Base-by-base conservation (phyloP, 495 filamentous ascomycete genomes). In the Trichoderma erinaceum region DNA sequence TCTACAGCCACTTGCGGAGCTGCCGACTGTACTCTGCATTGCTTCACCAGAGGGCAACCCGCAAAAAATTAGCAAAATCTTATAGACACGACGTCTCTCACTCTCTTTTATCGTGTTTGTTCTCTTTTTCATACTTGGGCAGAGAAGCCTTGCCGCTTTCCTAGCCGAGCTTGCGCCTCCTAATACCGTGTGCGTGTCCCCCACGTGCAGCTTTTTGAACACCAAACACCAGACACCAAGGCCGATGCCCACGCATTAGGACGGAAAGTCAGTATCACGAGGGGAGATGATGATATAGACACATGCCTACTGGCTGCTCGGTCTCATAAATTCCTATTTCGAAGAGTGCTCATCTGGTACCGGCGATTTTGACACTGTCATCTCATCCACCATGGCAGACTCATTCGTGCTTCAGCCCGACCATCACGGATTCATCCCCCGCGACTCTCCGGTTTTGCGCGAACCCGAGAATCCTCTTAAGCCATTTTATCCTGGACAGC, bases 401-500 rank as follows among this genome's bases (percentile, higher is more conserved):
- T 61, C 56, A 27, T 61, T 61, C 56, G 11, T 4, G 23, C 56
- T 3, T 32, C 56, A 61, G 27, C 23, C 56, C 3, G 4, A 12
- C 27, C 56, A 61, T 32, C 56, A 61, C 27, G 56, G 21, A n/a
- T 0, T n/a, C 50, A 23, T 8, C 56, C 56, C 11, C 56, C 23
- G 56, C 56, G 27, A 61, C 56, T 13, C 56, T 61, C 56, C 23
- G 25, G 3, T 21, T 3, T n/a, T 12, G 56, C 56, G 56, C 50
- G 8, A 27, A 4, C 12, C 27, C 56, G 23, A 27, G 12, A 18
- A 52, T 67, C 74, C 75, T 48, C 73, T 76, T 48, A 69, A 65
- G 32, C 69, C 70, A 18, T 82, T 80, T 75, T 82, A 81, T 68
- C 88, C 88, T 5, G 74, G 79, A 66, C 85, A 88, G 67, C 74